phyloP scores from a whole-genome alignment of 192 early-diverging fungal species.

The Coemansia sp. region DNA sequence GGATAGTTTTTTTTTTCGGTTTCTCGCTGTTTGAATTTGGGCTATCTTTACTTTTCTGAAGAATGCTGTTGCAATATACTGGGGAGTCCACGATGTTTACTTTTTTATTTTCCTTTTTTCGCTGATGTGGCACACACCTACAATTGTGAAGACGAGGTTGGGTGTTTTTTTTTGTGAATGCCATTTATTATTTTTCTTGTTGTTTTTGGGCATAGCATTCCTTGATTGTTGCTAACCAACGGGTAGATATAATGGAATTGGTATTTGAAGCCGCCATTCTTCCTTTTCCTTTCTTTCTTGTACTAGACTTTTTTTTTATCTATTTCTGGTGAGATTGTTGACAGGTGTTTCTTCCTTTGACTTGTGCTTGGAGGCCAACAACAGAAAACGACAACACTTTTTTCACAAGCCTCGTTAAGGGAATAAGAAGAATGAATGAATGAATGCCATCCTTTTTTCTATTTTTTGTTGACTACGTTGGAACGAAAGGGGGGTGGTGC shows the following conservation, averaged over 20 bases:
- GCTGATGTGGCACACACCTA: slow-evolving; percentile 1
- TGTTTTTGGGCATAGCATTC: background rate
- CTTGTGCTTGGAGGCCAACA: background rate
- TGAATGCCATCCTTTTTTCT: background rate
- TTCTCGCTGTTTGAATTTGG: too few relatives aligned
- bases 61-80: background rate
- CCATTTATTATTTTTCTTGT: background rate
- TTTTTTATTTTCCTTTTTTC: background rate
- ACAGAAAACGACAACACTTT: background rate
- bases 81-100: background rate
- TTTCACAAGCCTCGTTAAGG: background rate
- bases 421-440: background rate
- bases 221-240: background rate
- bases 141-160: slow-evolving; percentile 1
- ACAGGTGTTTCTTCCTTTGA: too few relatives aligned
- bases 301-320: too few relatives aligned
- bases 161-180: background rate
- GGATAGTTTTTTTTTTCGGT: too few relatives aligned
- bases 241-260: background rate
- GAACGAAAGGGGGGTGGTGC: too few relatives aligned
- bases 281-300: slow-evolving; percentile 4
- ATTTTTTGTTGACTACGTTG: background rate
- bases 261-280: background rate
- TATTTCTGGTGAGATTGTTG: too few relatives aligned
- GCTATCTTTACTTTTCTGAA: background rate